These are phyloP conservation scores for Shiraia sp. DNA, from an alignment of 2,329 filamentous ascomycete species.

Conservation along the genomic window DNA sequence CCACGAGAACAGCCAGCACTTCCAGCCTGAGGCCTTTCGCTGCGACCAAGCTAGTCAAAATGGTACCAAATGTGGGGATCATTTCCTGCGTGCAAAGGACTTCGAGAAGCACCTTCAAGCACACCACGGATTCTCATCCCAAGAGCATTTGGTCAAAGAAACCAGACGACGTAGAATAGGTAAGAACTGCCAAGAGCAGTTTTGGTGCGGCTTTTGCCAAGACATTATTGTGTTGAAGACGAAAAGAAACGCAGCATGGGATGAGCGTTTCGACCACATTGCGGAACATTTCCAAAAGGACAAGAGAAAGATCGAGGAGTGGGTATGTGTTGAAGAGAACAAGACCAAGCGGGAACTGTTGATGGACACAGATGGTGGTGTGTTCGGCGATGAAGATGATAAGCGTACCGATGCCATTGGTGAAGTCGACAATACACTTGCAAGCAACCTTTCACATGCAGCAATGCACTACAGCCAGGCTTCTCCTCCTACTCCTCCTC, in stretches of 20 bases:
- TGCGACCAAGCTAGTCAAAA: slow-evolving; percentile 54
- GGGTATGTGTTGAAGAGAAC: slow-evolving; percentile 53
- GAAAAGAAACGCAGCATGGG: slow-evolving; percentile 60
- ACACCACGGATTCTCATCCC: slow-evolving; percentile 49
- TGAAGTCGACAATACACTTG: slow-evolving; percentile 2
- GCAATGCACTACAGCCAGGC: too few relatives aligned
- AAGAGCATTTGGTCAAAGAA: slow-evolving; percentile 42
- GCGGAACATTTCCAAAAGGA: slow-evolving; percentile 69
- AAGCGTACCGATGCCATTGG: slow-evolving; percentile 4
- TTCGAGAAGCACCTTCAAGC: slow-evolving; percentile 66
- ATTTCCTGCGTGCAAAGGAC: slow-evolving; percentile 61
- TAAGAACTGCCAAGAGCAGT: slow-evolving; percentile 65
- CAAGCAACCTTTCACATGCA: too few relatives aligned
- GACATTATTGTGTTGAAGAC: slow-evolving; percentile 57
- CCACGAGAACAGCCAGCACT: slow-evolving; percentile 82
- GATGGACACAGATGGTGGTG: slow-evolving; percentile 23
- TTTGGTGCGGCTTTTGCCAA: slow-evolving; percentile 88
- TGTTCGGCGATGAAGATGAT: slow-evolving; percentile 20
- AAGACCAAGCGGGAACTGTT: slow-evolving; percentile 36
- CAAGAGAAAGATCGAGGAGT: slow-evolving; percentile 57
- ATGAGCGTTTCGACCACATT: slow-evolving; percentile 72
- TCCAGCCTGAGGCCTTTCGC: slow-evolving; percentile 70
- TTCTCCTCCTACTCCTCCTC: neutral
- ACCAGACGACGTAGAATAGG: slow-evolving; percentile 64
- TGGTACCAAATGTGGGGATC: slow-evolving; percentile 55